These are phyloP conservation scores for Lactifluus rugatus DNA, from an alignment of 768 basidiomycete genomes.

Conservation along the genomic window DNA sequence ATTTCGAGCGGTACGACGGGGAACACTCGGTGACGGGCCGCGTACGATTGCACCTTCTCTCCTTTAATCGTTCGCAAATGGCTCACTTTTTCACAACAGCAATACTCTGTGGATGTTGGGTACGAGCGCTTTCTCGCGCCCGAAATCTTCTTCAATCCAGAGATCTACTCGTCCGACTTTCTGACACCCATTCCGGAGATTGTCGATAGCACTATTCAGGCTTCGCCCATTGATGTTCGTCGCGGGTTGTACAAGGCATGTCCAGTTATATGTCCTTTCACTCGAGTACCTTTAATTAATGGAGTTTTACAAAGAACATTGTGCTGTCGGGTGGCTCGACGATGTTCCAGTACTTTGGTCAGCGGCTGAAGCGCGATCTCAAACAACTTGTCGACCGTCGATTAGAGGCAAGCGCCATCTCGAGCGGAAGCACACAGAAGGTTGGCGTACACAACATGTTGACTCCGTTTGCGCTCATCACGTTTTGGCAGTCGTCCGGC, in stretches of 20 bases:
- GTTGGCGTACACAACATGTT: conserved; percentile 32
- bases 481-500: conserved; percentile 64
- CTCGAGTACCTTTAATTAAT: neutral
- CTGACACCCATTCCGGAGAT: conserved; percentile 92
- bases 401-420: conserved; percentile 63
- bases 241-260: conserved; percentile 88
- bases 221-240: conserved; percentile 94
- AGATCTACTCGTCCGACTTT: conserved; percentile 97
- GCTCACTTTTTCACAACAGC: conserved; percentile 36
- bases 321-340: conserved; percentile 96
- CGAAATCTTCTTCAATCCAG: conserved; percentile 99
- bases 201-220: conserved; percentile 91
- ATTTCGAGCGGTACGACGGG: conserved; percentile 88
- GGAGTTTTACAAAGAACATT: conserved; percentile 57
- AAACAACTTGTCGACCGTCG: conserved; percentile 90
- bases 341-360: conserved; percentile 99
- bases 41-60: conserved; percentile 35
- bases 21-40: conserved; percentile 89
- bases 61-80: neutral
- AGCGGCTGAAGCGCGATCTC: conserved; percentile 89
- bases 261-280: neutral
- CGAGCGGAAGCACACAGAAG: conserved; percentile 67
- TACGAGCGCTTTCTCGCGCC: conserved; percentile 99
- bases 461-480: neutral
- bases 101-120: conserved; percentile 90